Conservation (phyloP, 2,329 filamentous ascomycete genomes). For the Hansfordia pulvinata region DNA sequence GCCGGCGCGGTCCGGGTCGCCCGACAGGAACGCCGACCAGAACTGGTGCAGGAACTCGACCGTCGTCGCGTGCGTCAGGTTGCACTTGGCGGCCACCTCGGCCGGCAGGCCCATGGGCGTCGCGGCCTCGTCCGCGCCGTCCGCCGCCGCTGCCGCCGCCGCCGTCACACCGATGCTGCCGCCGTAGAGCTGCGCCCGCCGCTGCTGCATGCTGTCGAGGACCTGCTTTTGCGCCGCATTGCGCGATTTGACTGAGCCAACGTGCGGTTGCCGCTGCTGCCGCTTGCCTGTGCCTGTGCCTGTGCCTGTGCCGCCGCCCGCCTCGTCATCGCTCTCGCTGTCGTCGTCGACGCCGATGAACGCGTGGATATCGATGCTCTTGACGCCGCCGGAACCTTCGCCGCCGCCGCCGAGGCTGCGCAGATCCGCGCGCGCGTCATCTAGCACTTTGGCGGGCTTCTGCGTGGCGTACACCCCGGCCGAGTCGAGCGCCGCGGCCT, state of each 20-base stretch:
- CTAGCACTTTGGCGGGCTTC: conserved; percentile 54
- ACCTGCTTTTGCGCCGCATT: conserved; percentile 52
- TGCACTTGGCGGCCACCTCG: conserved; percentile 43
- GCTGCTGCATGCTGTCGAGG: conserved; percentile 48
- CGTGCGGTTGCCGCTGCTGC: conserved; percentile 37
- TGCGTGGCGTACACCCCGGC: conserved; percentile 59
- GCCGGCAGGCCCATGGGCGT: conserved; percentile 42
- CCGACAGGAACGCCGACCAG: conserved; percentile 84
- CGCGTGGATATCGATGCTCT: conserved; percentile 47
- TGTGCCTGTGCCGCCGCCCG: too few relatives aligned
- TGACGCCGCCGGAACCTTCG: too few relatives aligned
- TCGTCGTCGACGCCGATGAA: conserved; percentile 59
- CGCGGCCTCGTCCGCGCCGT: conserved; percentile 44
- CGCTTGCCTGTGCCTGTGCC: too few relatives aligned
- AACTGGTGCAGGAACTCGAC: conserved; percentile 97
- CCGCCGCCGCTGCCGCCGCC: conserved; percentile 40
- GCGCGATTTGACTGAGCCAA: conserved; percentile 58
- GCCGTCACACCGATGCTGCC: conserved; percentile 30
- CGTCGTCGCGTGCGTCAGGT: conserved; percentile 75
- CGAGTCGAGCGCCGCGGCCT: conserved; percentile 26
- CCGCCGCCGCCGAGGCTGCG: conserved; percentile 32
- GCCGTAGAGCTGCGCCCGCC: conserved; percentile 44
- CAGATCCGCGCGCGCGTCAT: conserved; percentile 46
- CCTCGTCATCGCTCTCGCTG: conserved; percentile 53
- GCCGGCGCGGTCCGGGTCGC: conserved; percentile 64